Base-by-base conservation (phyloP, 1,139 yeast species). In the Yamadazyma aaseri region DNA sequence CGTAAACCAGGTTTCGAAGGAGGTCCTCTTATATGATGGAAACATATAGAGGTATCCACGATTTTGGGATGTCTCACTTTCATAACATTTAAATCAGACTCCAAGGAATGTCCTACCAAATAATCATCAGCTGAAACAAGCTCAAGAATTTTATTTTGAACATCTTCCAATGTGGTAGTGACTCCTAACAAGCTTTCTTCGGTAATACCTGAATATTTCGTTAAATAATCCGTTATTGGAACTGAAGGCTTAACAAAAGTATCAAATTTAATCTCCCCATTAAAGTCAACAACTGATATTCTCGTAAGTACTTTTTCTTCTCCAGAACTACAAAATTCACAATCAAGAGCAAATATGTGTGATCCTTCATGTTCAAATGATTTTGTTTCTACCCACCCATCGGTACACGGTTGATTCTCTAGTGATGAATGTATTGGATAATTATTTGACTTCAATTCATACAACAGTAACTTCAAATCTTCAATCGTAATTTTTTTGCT, bases 121-220 rank as follows among this genome's bases (percentile, higher is more conserved):
- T 78, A 68, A 50, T 84, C 92, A 11, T 62, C 56, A 4, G 68
- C 49, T 3, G 54, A 45, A 2, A 84, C 62, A 1, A 65, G 50
- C 2, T 54, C 47, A 4, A 74, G 39, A 9, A 92, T 41, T 45
- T 68, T 66, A 4, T 66, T 40, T 53, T 89, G 97, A 4, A 86
- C 76, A 43, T 90, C 95, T 7, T 56, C 45, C 14, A 83, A 57
- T 0, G 83, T 76, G 1, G 86, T 84, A 0, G 81, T 76, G 2
- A 85, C 92, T 31, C 67, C 71, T 13, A 56, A 51, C 8, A 92
- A 62, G 49, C 71, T 60, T 39, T 81, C 92, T 39, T 72, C 76
- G 0, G 96, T 86, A 31, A 92, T 86, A 0, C 98, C 98, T 15
- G 96, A 87, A 52, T 76, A 92, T 46, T 67, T 65, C 0, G 97